Percentiles rank a stretch among this genome's conserved stretches.
Evolutionary conservation across 2,329 filamentous ascomycete species (phyloP).

Genomic region (Phaeophleospora eucalypticola): DNA sequence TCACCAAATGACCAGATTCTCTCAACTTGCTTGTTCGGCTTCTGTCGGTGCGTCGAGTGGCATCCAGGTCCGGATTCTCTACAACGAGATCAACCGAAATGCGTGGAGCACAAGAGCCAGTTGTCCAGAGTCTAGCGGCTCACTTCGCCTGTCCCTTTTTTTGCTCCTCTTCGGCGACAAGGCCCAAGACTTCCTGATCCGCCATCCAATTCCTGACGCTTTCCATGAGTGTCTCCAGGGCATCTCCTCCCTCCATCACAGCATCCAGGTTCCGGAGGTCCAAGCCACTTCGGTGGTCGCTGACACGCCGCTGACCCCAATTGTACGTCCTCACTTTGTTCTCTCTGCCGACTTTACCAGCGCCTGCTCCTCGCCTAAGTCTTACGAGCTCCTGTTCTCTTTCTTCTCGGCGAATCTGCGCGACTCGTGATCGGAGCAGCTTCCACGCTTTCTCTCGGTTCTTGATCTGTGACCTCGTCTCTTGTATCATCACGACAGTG

Average conservation of each 20-base stretch:
- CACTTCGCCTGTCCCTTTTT: conserved; percentile 9
- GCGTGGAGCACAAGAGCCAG: not conserved
- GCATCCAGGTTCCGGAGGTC: conserved; percentile 77
- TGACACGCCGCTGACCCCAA: conserved; percentile 71
- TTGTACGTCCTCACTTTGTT: conserved; percentile 97
- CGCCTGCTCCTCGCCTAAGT: conserved; percentile 72
- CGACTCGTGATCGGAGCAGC: conserved; percentile 74
- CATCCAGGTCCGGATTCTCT: no score
- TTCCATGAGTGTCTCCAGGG: conserved; percentile 70
- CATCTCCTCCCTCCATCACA: conserved; percentile 71
- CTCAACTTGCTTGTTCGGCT: no score
- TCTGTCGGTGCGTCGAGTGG: no score
- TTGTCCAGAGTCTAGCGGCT: no score
- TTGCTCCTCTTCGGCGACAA: conserved; percentile 39
- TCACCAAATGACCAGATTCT: no score
- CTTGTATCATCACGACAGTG: conserved; percentile 86
- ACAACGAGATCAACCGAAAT: no score
- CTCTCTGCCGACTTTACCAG: conserved; percentile 75
- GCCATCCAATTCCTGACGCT: conserved; percentile 73
- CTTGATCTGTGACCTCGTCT: conserved; percentile 81
- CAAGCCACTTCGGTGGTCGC: conserved; percentile 77
- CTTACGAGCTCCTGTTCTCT: conserved; percentile 74
- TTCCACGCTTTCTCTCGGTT: conserved; percentile 88
- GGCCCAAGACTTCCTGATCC: conserved; percentile 66
- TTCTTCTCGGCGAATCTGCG: conserved; percentile 72